phyloP scores from a whole-genome alignment of 257 asterid genomes.

The Primulina huaijiensis region DNA sequence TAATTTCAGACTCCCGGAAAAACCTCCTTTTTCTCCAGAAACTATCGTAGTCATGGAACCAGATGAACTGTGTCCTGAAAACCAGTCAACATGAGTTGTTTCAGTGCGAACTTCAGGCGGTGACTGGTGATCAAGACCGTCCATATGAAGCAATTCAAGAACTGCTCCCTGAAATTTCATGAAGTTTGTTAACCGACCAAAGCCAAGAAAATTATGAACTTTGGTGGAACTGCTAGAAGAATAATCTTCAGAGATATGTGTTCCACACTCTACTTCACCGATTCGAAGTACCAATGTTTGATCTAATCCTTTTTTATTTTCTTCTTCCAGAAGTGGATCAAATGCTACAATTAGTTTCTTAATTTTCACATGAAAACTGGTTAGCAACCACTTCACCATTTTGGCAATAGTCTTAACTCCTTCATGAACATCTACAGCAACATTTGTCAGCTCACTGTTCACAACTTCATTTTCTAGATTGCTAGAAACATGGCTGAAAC shows the following conservation, averaged over 20 bases:
- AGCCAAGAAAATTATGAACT: slow-evolving; percentile 63
- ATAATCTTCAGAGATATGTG: slow-evolving; percentile 73
- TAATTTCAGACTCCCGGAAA: slow-evolving; percentile 76
- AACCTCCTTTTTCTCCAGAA: slow-evolving; percentile 72
- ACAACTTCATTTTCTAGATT: slow-evolving; percentile 43
- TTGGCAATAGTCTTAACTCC: slow-evolving; percentile 96
- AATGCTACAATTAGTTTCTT: slow-evolving; percentile 76
- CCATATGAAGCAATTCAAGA: slow-evolving; percentile 66
- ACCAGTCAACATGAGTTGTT: slow-evolving; percentile 40
- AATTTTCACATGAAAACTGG: slow-evolving; percentile 76
- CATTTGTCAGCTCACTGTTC: slow-evolving; percentile 31
- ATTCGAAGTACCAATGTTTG: slow-evolving; percentile 77
- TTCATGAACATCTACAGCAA: slow-evolving; percentile 85
- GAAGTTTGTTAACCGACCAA: slow-evolving; percentile 66
- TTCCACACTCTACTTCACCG: slow-evolving; percentile 80
- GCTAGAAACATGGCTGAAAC: slow-evolving; percentile 32
- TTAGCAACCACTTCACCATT: slow-evolving; percentile 90
- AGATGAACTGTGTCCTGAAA: slow-evolving; percentile 45
- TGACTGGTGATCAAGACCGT: slow-evolving; percentile 46
- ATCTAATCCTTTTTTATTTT: slow-evolving; percentile 40
- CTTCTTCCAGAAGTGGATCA: slow-evolving; percentile 68
- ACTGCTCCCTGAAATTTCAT: slow-evolving; percentile 78
- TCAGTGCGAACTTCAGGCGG: slow-evolving; percentile 39
- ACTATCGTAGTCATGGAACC: slow-evolving; percentile 51
- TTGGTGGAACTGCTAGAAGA: slow-evolving; percentile 34